These are phyloP conservation scores for Rhodotorula graminis DNA, from an alignment of 768 basidiomycete genomes.

Conservation along the genomic window DNA sequence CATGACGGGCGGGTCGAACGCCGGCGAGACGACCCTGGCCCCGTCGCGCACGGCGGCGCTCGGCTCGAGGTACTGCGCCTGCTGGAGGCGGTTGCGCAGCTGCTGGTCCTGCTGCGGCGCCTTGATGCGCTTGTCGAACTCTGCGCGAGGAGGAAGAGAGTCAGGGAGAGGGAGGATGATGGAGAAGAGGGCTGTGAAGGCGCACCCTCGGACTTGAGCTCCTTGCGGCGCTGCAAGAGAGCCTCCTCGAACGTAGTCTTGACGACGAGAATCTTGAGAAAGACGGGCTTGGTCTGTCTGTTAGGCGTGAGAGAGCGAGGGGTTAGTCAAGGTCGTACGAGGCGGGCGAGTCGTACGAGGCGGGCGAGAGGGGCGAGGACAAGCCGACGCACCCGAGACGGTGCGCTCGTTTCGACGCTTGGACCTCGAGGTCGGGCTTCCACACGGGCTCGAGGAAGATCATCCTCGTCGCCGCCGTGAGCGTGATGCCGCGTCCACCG, in stretches of 20 bases:
- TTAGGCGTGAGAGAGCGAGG: background rate
- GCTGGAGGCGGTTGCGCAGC: conserved; percentile 14
- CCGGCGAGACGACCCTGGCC: background rate
- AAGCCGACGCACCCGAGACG: conserved; percentile 30
- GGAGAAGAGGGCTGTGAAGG: background rate
- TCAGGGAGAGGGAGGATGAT: background rate
- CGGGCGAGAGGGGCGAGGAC: too few species aligned
- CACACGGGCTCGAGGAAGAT: conserved; percentile 34
- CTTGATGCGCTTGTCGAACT: conserved; percentile 27
- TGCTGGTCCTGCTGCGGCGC: conserved; percentile 26
- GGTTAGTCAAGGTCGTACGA: background rate
- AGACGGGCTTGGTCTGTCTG: conserved; percentile 30
- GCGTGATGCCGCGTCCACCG: conserved; percentile 32
- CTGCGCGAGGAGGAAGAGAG: background rate
- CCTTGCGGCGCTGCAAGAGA: conserved; percentile 9
- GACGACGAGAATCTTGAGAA: conserved; percentile 29
- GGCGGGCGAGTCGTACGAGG: too few species aligned
- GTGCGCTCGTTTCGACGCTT: conserved; percentile 35
- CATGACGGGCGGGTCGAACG: conserved; percentile 4
- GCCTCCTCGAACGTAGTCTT: conserved; percentile 29
- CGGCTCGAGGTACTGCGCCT: conserved; percentile 30
- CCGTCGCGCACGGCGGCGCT: background rate
- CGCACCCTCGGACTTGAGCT: conserved; percentile 18
- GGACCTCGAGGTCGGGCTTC: conserved; percentile 30
- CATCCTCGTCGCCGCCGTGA: conserved; percentile 24